phyloP scores from a whole-genome alignment of 345 rosid genomes.

The Schrenkiella parvula region DNA sequence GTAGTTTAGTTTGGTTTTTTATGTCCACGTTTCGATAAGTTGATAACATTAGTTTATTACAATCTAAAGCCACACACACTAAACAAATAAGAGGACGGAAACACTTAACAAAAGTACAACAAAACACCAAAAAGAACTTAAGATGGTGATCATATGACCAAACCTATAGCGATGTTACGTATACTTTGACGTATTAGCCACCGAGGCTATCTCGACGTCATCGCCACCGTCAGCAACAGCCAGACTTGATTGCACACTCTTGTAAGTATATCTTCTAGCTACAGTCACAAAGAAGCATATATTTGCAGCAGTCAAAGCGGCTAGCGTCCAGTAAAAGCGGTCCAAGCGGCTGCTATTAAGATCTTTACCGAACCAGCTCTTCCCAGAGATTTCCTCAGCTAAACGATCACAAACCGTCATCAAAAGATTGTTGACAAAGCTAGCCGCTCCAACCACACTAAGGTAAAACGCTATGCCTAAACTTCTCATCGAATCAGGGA shows the following conservation, averaged over 20 bases:
- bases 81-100: neutral
- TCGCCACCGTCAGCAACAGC: constrained; percentile 57
- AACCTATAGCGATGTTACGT: neutral
- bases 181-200: constrained; percentile 17
- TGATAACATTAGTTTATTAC: no score
- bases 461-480: constrained; percentile 57
- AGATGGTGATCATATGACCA: neutral
- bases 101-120: neutral
- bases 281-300: constrained; percentile 46
- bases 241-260: constrained; percentile 58
- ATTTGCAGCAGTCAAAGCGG: constrained; percentile 46
- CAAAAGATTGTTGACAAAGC: constrained; percentile 65
- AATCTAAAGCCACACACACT: neutral
- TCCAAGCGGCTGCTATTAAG: constrained; percentile 74
- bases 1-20: neutral
- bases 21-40: no score
- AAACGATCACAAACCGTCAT: constrained; percentile 54
- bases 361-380: constrained; percentile 76
- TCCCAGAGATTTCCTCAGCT: constrained; percentile 41
- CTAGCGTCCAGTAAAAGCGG: constrained; percentile 71
- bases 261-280: constrained; percentile 69
- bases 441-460: constrained; percentile 60
- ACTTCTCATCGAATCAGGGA: constrained; percentile 65
- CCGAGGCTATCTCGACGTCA: constrained; percentile 19
- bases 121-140: neutral